phyloP scores from a whole-genome alignment of 345 rosid species.

The Lumnitzera littorea region DNA sequence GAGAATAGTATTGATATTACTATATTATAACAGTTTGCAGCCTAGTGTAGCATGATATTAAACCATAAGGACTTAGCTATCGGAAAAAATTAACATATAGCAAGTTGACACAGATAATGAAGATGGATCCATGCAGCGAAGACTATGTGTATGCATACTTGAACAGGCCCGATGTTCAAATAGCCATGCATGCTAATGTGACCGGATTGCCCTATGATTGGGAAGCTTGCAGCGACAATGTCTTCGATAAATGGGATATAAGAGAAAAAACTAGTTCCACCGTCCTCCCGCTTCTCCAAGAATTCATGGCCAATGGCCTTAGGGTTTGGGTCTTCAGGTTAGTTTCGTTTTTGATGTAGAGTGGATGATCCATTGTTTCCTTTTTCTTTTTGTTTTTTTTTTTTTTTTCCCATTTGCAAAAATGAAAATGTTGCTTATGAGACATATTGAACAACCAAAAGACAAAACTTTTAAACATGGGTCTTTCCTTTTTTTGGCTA shows the following conservation, averaged over 20 bases:
- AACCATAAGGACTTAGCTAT: too few relatives aligned
- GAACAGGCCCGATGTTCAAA: conserved; percentile 61
- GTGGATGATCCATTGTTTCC: not conserved
- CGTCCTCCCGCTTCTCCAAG: conserved; percentile 47
- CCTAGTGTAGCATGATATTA: too few relatives aligned
- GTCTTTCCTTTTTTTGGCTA: too few relatives aligned
- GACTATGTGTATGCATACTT: conserved; percentile 52
- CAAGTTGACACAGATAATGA: conserved; percentile 21
- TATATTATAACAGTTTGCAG: too few relatives aligned
- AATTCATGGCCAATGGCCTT: conserved; percentile 43
- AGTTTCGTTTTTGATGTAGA: not conserved
- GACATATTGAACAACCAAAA: too few relatives aligned
- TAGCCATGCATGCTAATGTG: conserved; percentile 75
- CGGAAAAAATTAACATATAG: too few relatives aligned
- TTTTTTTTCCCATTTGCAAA: not conserved
- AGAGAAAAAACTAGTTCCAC: conserved; percentile 16
- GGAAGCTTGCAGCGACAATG: conserved; percentile 48
- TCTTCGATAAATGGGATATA: conserved; percentile 8
- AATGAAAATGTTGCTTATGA: too few relatives aligned
- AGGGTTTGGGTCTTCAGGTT: conserved; percentile 72
- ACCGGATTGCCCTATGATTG: conserved; percentile 57
- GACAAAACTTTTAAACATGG: too few relatives aligned
- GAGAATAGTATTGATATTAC: too few relatives aligned
- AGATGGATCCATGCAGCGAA: conserved; percentile 61
- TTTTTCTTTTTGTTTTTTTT: not conserved